Base-by-base conservation (phyloP, 495 filamentous ascomycete species). In the Penicillium crystallinum region DNA sequence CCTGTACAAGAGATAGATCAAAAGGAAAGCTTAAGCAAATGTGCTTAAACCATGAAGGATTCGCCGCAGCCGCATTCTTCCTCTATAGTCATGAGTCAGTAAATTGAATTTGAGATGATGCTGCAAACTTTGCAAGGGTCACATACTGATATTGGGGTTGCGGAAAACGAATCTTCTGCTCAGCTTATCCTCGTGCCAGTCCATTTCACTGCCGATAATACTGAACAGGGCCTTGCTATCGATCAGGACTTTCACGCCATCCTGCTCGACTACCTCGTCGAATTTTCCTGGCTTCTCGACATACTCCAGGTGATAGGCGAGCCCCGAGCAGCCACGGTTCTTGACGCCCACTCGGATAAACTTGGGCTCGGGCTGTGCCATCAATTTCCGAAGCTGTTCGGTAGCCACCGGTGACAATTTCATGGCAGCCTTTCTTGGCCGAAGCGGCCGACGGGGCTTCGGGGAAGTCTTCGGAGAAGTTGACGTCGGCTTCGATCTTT, bases 131-230 rank as follows among this genome's bases (percentile, higher is more conserved):
- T 4, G 43, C 22, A 11, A 36, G 61, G 33, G 47, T 22, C 19
- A 86, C 92, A 82, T 72, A 96, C 90, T 97, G 63, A 97, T 97
- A 66, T 98, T 98, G 27, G 93, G 93, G 71, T 98, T 98, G 63
- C 82, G 82, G 70, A 98, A 98, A 53, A 96, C 84, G 74, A 98
- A 98, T 59, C 86, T 76, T 63, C 85, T 78, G 65, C 82, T 95
- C 60, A 98, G 66, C 70, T 92, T 95, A 61, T 97, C 95, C 70
- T 97, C 91, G 2, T 92, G 81, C 92, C 91, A 98, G 64, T 98
- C 93, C 93, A 98, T 98, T 77, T 97, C 93, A 59, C 88, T 96
- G 8, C 95, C 93, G 66, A 98, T 96, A 37, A 98, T 96, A 64
- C 89, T 96, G 60, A 98, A 93, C 52, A 98, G 73, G 53, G 93